Evolutionary conservation across 2,329 filamentous ascomycete genomes (phyloP).

Genomic region (Harringtonia aguacate): DNA sequence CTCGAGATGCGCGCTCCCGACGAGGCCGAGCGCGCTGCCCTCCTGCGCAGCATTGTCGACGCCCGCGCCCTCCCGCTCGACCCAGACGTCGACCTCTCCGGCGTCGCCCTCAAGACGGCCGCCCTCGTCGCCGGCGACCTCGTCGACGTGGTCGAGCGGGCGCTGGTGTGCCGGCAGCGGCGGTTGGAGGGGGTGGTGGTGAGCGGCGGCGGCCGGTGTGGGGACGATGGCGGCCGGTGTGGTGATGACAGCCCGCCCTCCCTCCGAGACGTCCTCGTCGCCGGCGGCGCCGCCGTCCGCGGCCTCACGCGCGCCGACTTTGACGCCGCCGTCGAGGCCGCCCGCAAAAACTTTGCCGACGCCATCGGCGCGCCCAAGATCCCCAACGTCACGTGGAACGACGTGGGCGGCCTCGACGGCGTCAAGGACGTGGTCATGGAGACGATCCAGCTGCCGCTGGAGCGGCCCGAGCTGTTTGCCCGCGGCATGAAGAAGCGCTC

Average conservation of each 20-base stretch:
- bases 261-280: slow-evolving; percentile 79
- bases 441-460: slow-evolving; percentile 87
- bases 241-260: slow-evolving; percentile 8
- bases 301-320: slow-evolving; percentile 78
- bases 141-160: slow-evolving; percentile 87
- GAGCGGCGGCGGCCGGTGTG: slow-evolving; percentile 17
- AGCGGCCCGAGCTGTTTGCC: slow-evolving; percentile 85
- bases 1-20: slow-evolving; percentile 89
- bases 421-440: slow-evolving; percentile 97
- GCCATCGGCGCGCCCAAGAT: slow-evolving; percentile 97
- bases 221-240: slow-evolving; percentile 4
- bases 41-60: slow-evolving; percentile 67
- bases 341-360: slow-evolving; percentile 95
- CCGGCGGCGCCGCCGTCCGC: slow-evolving; percentile 69
- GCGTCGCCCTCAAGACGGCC: slow-evolving; percentile 88
- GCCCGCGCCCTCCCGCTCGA: slow-evolving; percentile 68
- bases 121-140: slow-evolving; percentile 90
- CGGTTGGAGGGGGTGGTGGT: slow-evolving; percentile 59
- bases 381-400: slow-evolving; percentile 91
- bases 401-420: slow-evolving; percentile 85
- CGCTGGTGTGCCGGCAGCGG: slow-evolving; percentile 62
- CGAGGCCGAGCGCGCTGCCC: slow-evolving; percentile 82
- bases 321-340: slow-evolving; percentile 85
- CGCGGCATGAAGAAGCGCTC: slow-evolving; percentile 98
- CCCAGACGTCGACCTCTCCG: slow-evolving; percentile 70